A percentile compares a stretch with the other conserved stretches of the same genome.
Conservation (phyloP, 2,329 filamentous ascomycete species). For the Aspergillus aculeatinus region DNA sequence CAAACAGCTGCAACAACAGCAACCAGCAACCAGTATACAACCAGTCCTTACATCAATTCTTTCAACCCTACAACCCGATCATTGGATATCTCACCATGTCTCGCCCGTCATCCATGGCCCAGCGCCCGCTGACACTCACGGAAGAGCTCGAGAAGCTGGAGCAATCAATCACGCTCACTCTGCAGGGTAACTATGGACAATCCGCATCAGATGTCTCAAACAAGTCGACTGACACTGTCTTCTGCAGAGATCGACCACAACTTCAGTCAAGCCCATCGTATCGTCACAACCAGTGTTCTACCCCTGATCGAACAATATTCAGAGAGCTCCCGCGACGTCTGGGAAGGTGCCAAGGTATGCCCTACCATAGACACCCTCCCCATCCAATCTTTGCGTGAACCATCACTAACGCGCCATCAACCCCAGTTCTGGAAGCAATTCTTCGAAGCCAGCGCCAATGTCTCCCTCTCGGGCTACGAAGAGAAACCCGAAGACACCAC, state of each 20-base stretch:
- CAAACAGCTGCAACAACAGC: conserved; percentile 17
- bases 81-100: conserved; percentile 44
- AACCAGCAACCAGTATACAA: background rate
- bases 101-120: conserved; percentile 47
- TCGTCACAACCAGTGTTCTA: conserved; percentile 89
- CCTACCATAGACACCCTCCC: conserved; percentile 4
- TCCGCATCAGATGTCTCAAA: background rate
- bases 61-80: background rate
- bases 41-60: background rate
- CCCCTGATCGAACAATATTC: conserved; percentile 94
- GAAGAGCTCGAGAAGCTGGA: conserved; percentile 95
- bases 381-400: background rate
- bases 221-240: conserved; percentile 11
- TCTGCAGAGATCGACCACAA: conserved; percentile 91
- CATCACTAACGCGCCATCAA: background rate
- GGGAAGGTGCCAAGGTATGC: conserved; percentile 88
- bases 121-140: conserved; percentile 71
- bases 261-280: conserved; percentile 93
- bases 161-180: conserved; percentile 91
- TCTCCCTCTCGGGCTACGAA: conserved; percentile 92
- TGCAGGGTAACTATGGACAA: conserved; percentile 66
- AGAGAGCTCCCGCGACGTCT: conserved; percentile 88
- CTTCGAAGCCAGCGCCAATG: conserved; percentile 97
- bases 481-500: conserved; percentile 67
- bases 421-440: conserved; percentile 98